Percentiles rank a stretch among this genome's conserved stretches.
Conservation (phyloP, 108 stramenopile species). For the Aureococcus anophagefferens region DNA sequence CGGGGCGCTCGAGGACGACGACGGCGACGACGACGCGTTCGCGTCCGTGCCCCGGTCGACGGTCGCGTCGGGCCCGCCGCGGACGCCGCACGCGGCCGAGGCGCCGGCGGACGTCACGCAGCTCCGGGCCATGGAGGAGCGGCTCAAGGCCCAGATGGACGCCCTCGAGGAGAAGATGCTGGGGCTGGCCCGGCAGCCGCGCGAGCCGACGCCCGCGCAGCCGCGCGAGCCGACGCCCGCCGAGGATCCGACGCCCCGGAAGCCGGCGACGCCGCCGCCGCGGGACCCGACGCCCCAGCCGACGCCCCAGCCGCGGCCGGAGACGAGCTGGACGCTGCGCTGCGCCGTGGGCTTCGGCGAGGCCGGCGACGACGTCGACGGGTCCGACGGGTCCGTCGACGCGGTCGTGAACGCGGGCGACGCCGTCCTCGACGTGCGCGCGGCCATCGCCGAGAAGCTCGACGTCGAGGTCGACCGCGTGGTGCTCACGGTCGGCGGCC, state of each 20-base stretch:
- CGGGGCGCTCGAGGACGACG: background rate
- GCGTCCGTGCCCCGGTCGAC: background rate
- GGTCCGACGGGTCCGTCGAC: too few relatives aligned
- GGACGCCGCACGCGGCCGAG: background rate
- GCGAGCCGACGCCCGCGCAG: too few relatives aligned
- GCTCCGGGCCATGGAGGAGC: background rate
- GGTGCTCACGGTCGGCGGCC: too few relatives aligned
- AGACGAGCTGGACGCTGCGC: too few relatives aligned
- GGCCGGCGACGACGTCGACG: background rate
- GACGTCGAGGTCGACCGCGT: background rate
- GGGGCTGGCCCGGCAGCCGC: background rate
- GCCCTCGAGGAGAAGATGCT: background rate
- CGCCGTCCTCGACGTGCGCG: background rate
- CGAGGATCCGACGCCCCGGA: too few relatives aligned
- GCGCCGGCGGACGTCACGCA: too few relatives aligned
- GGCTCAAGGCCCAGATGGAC: background rate
- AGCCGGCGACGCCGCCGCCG: background rate
- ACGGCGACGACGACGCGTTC: background rate
- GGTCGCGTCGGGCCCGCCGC: too few relatives aligned
- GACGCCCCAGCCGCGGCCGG: background rate
- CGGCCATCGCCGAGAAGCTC: background rate
- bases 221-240: too few relatives aligned
- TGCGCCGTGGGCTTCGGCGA: background rate
- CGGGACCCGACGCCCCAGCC: background rate
- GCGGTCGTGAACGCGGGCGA: background rate